phyloP scores from a whole-genome alignment of 2,329 filamentous ascomycete species.

The Phaeosphaeriaceae sp. region DNA sequence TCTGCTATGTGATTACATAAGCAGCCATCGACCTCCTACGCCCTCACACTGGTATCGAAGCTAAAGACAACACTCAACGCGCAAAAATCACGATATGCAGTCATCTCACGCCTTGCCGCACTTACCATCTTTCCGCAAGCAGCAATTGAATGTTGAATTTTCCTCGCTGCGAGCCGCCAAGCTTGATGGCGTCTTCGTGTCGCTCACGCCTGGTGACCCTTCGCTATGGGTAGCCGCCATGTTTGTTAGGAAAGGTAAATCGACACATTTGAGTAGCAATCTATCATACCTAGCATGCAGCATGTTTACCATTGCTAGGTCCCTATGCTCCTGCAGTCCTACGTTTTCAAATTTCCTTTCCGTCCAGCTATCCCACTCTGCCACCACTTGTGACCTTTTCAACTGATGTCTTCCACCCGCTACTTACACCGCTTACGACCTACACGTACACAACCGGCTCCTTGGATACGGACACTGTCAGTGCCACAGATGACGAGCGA shows the following conservation, averaged over 20 bases:
- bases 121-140: conserved; percentile 66
- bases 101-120: conserved; percentile 29
- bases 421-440: conserved; percentile 91
- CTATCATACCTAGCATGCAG: conserved; percentile 6
- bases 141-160: conserved; percentile 83
- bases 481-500: conserved; percentile 81
- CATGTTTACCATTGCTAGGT: conserved; percentile 62
- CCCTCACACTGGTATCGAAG: background rate
- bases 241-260: conserved; percentile 83
- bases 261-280: conserved; percentile 13
- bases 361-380: conserved; percentile 76
- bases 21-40: background rate
- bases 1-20: background rate
- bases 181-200: conserved; percentile 87
- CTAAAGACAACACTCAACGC: background rate
- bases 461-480: conserved; percentile 78
- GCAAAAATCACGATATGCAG: conserved; percentile 25
- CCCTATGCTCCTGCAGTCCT: conserved; percentile 88
- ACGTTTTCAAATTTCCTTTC: conserved; percentile 89
- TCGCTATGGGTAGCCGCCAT: conserved; percentile 88
- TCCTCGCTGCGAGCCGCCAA: conserved; percentile 81
- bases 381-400: conserved; percentile 87
- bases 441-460: conserved; percentile 85
- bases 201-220: conserved; percentile 79
- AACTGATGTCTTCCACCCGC: conserved; percentile 93